These are phyloP conservation scores for Russula foetens DNA, from an alignment of 768 basidiomycete species.

Conservation along the genomic window DNA sequence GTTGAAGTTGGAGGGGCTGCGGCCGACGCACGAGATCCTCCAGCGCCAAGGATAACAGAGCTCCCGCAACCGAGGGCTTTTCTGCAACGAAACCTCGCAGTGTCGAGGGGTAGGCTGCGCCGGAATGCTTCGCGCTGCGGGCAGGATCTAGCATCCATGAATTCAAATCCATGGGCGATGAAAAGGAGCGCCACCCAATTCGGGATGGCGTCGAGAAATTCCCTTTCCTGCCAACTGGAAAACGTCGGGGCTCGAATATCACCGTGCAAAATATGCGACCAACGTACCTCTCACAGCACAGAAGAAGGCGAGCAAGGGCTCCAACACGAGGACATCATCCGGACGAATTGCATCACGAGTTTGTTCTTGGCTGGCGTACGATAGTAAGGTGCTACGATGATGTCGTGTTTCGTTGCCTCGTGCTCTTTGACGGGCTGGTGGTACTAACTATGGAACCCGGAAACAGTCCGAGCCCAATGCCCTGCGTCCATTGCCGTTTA, in stretches of 20 bases:
- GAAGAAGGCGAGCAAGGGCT: not conserved
- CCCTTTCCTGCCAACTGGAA: not conserved
- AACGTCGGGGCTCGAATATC: not conserved
- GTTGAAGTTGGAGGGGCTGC: not conserved
- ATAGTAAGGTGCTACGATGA: no score
- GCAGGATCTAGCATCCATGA: not conserved
- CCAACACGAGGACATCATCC: not conserved
- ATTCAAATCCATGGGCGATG: slow-evolving; percentile 1
- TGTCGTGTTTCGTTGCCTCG: no score
- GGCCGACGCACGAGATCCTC: not conserved
- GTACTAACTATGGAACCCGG: no score
- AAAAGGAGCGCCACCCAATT: slow-evolving; percentile 1
- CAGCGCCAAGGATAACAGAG: not conserved
- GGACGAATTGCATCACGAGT: not conserved
- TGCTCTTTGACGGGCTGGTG: no score
- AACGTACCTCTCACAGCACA: not conserved
- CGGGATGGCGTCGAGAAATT: not conserved
- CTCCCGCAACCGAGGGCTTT: not conserved
- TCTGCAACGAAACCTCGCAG: not conserved
- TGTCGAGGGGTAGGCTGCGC: not conserved
- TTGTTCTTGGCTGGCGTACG: no score
- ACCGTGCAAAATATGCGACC: not conserved
- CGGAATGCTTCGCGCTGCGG: slow-evolving; percentile 6
- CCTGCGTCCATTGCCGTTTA: no score
- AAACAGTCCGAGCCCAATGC: no score